Conservation (phyloP, 495 filamentous ascomycete genomes). For the Penicillium samsonianum region DNA sequence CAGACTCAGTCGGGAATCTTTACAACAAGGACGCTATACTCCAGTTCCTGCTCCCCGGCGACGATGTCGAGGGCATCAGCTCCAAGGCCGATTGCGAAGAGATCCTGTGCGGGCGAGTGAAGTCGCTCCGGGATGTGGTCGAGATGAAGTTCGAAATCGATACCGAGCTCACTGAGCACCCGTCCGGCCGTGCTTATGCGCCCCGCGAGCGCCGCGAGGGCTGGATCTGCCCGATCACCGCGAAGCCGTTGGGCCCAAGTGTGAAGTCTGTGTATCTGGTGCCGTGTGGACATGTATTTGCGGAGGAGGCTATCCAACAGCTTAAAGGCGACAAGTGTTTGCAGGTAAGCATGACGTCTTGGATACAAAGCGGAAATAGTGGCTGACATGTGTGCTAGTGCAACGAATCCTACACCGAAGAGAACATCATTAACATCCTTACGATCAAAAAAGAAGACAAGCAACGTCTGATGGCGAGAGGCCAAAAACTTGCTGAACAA, state of each 20-base stretch:
- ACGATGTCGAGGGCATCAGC: slow-evolving; percentile 54
- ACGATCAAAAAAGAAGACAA: slow-evolving; percentile 71
- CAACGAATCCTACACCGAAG: slow-evolving; percentile 67
- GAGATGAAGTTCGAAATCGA: slow-evolving; percentile 79
- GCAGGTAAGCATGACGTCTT: slow-evolving; percentile 43
- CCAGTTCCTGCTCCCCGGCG: slow-evolving; percentile 70
- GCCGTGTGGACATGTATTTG: slow-evolving; percentile 94
- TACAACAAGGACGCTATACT: slow-evolving; percentile 96
- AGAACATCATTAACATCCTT: slow-evolving; percentile 83
- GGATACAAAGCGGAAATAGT: neutral
- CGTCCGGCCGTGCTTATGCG: slow-evolving; percentile 27
- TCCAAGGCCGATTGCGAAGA: slow-evolving; percentile 63
- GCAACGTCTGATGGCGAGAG: slow-evolving; percentile 62
- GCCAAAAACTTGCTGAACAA: slow-evolving; percentile 63
- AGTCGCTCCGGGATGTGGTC: slow-evolving; percentile 81
- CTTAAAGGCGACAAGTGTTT: slow-evolving; percentile 64
- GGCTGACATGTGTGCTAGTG: slow-evolving; percentile 47
- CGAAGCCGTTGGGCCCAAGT: slow-evolving; percentile 77
- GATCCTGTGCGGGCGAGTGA: slow-evolving; percentile 70
- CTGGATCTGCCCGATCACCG: slow-evolving; percentile 86
- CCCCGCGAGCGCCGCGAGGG: slow-evolving; percentile 50
- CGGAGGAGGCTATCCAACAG: slow-evolving; percentile 80
- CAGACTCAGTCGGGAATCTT: slow-evolving; percentile 79
- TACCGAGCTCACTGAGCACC: slow-evolving; percentile 37
- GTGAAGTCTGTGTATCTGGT: slow-evolving; percentile 87